Conservation (phyloP, 805 yeast genomes). For the Monosporozyma aquatica region DNA sequence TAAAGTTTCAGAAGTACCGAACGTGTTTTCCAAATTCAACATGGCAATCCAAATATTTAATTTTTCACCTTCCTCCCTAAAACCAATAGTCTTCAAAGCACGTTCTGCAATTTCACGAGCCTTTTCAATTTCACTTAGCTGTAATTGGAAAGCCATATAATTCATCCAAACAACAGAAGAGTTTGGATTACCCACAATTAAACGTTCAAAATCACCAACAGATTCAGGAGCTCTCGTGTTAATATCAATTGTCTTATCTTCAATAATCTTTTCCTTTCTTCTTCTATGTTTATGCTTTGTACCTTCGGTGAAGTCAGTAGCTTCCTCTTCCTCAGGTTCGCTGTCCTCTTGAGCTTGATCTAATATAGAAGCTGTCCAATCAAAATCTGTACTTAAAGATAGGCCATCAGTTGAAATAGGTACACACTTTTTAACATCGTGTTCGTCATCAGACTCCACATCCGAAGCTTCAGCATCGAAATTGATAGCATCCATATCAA, state of each 20-base stretch:
- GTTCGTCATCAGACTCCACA: slow-evolving; percentile 27
- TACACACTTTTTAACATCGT: slow-evolving; percentile 7
- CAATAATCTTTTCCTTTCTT: slow-evolving; percentile 37
- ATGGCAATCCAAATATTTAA: slow-evolving; percentile 93
- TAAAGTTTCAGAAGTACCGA: slow-evolving; percentile 77
- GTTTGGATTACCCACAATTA: slow-evolving; percentile 85
- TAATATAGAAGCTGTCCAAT: slow-evolving; percentile 88
- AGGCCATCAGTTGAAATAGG: slow-evolving; percentile 44
- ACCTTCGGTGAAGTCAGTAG: slow-evolving; percentile 39
- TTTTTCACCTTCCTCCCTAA: slow-evolving; percentile 88
- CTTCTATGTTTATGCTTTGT: slow-evolving; percentile 40
- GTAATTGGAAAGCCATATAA: slow-evolving; percentile 95
- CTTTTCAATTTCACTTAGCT: slow-evolving; percentile 85
- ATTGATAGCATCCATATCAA: slow-evolving; percentile 28
- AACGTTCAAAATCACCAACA: slow-evolving; percentile 81
- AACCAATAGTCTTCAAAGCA: slow-evolving; percentile 82
- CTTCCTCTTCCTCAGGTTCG: slow-evolving; percentile 48
- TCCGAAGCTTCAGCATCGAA: slow-evolving; percentile 12
- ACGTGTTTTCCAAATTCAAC: slow-evolving; percentile 85
- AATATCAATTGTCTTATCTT: slow-evolving; percentile 80
- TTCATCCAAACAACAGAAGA: slow-evolving; percentile 95
- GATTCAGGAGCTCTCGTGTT: slow-evolving; percentile 86
- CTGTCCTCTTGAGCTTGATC: slow-evolving; percentile 65
- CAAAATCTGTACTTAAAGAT: slow-evolving; percentile 72
- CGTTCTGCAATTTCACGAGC: slow-evolving; percentile 91